phyloP scores from a whole-genome alignment of 2,329 filamentous ascomycete species.

The Pestalotiopsis sp. region DNA sequence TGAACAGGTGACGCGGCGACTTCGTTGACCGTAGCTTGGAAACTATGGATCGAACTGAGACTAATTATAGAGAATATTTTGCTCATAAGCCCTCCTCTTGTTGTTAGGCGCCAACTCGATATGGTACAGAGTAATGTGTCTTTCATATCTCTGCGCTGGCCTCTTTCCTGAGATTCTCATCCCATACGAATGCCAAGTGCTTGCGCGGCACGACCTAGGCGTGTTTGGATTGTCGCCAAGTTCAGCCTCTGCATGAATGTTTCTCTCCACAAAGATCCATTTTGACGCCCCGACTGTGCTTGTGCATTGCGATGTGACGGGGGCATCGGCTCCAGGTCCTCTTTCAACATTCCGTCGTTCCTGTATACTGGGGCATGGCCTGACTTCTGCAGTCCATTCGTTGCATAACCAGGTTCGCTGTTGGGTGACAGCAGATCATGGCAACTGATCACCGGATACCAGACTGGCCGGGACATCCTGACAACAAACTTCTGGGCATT shows the following conservation, averaged over 20 bases:
- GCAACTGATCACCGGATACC: conserved; percentile 10
- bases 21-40: background rate
- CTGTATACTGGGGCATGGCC: background rate
- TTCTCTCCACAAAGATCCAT: background rate
- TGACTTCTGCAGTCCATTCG: background rate
- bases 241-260: background rate
- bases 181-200: background rate
- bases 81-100: background rate
- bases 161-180: background rate
- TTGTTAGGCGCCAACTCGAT: background rate
- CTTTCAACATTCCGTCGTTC: background rate
- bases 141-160: background rate
- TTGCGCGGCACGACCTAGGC: background rate
- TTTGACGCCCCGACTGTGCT: background rate
- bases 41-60: background rate
- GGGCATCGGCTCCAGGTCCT: background rate
- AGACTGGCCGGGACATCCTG: background rate
- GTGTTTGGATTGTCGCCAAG: background rate
- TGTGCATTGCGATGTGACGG: background rate
- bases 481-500: background rate
- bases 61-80: background rate
- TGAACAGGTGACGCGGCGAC: background rate
- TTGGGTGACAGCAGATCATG: background rate
- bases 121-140: background rate
- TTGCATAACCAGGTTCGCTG: background rate